Percentiles rank a stretch among this genome's conserved stretches.
These are phyloP conservation scores for Trichoderma brevicompactum DNA, from an alignment of 2,329 filamentous ascomycete species.

Conservation along the genomic window DNA sequence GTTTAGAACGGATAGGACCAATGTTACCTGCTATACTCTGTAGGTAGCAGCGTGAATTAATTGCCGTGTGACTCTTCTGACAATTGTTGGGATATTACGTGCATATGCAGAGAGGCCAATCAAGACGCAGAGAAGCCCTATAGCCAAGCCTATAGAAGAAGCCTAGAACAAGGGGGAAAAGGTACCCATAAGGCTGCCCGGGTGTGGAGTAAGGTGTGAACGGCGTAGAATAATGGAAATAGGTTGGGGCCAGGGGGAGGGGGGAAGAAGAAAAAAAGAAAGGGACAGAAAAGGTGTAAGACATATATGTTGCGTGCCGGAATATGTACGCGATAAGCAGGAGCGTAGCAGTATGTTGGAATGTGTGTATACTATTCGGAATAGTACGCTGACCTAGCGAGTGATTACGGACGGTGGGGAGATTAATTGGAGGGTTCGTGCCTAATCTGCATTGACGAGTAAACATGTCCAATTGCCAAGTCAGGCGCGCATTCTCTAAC, in stretches of 20 bases:
- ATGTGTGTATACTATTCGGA: neutral
- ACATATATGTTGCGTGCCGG: neutral
- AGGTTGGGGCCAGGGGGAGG: slow-evolving; percentile 1
- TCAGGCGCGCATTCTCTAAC: slow-evolving; percentile 18
- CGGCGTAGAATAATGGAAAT: slow-evolving; percentile 4
- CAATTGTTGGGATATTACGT: slow-evolving; percentile 5
- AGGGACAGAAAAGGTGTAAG: neutral
- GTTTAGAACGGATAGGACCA: neutral
- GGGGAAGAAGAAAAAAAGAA: neutral
- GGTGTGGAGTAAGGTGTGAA: slow-evolving; percentile 8
- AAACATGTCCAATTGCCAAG: neutral
- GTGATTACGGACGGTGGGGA: slow-evolving; percentile 6
- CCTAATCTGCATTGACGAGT: slow-evolving; percentile 13
- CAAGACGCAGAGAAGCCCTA: neutral
- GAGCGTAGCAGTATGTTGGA: neutral
- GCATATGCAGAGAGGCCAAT: slow-evolving; percentile 14
- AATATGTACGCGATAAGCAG: neutral
- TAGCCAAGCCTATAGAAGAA: slow-evolving; percentile 8
- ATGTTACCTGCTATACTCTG: neutral
- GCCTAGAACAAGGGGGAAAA: slow-evolving; percentile 16
- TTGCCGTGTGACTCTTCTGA: slow-evolving; percentile 7
- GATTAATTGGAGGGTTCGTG: slow-evolving; percentile 9
- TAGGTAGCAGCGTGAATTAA: neutral
- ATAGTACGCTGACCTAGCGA: neutral
- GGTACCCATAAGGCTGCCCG: neutral